A percentile compares a stretch with the other conserved stretches of the same genome.
phyloP scores from a whole-genome alignment of 2,329 filamentous ascomycete species.

The Dothidotthia symphoricarpi region DNA sequence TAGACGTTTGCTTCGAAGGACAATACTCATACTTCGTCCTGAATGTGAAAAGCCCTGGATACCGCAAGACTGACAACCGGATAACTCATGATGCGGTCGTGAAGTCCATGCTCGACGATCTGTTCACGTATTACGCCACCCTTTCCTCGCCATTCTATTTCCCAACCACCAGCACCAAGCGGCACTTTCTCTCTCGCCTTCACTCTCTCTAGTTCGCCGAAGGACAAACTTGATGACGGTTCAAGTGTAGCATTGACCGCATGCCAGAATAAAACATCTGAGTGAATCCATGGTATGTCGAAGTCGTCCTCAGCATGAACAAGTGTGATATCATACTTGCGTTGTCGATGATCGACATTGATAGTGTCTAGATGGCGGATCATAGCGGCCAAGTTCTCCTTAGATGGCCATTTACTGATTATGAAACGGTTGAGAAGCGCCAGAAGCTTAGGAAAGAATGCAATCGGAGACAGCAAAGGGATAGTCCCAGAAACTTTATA shows the following conservation, averaged over 20 bases:
- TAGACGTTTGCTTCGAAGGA: too few relatives aligned
- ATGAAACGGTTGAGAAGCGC: slow-evolving; percentile 51
- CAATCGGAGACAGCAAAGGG: slow-evolving; percentile 55
- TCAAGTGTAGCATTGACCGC: slow-evolving; percentile 52
- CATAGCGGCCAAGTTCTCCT: slow-evolving; percentile 50
- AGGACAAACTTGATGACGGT: slow-evolving; percentile 35
- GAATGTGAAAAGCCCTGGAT: slow-evolving; percentile 47
- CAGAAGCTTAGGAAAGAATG: slow-evolving; percentile 45
- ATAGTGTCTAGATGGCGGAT: slow-evolving; percentile 34
- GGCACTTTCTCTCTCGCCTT: slow-evolving; percentile 44
- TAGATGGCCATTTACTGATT: slow-evolving; percentile 52
- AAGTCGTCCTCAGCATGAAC: slow-evolving; percentile 55
- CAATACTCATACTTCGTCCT: background rate
- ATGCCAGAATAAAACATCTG: slow-evolving; percentile 54
- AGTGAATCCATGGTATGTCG: slow-evolving; percentile 54
- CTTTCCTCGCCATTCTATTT: slow-evolving; percentile 49
- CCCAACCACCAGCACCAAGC: slow-evolving; percentile 52
- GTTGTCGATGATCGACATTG: slow-evolving; percentile 33
- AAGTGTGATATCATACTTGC: slow-evolving; percentile 48
- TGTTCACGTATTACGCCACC: slow-evolving; percentile 55
- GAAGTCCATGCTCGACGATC: slow-evolving; percentile 56
- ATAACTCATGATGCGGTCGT: slow-evolving; percentile 60
- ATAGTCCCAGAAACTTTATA: slow-evolving; percentile 58
- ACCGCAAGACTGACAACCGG: slow-evolving; percentile 55
- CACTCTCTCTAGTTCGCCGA: slow-evolving; percentile 48